Evolutionary conservation across 192 early-diverging fungal species (phyloP).

Genomic region (Backusella morwellensis): DNA sequence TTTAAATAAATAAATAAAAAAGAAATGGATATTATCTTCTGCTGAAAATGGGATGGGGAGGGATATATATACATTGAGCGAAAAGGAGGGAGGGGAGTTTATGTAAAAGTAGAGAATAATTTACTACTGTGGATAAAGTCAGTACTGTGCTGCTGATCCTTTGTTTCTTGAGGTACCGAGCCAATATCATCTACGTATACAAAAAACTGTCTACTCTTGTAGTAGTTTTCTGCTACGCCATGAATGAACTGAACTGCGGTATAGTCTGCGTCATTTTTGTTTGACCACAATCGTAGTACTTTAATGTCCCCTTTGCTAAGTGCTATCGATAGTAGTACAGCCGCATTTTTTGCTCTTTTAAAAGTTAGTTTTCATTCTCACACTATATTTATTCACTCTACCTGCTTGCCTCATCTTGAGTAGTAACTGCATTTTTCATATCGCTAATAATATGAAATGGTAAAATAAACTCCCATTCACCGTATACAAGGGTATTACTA

Average conservation of each 20-base stretch:
- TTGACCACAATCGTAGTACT: background rate
- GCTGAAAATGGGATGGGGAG: background rate
- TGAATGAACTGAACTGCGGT: background rate
- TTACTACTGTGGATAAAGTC: background rate
- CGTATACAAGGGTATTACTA: background rate
- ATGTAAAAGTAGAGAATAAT: background rate
- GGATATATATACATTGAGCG: background rate
- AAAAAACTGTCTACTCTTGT: background rate
- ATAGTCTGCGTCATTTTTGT: background rate
- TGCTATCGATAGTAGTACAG: background rate
- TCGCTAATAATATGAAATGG: background rate
- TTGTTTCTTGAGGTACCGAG: background rate
- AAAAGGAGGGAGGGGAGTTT: background rate
- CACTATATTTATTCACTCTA: background rate
- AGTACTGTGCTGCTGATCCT: background rate
- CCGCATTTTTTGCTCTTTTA: background rate
- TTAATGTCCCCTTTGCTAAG: background rate
- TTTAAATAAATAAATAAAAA: background rate
- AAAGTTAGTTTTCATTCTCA: background rate
- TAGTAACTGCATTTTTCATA: background rate
- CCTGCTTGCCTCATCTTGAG: background rate
- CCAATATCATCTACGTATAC: background rate
- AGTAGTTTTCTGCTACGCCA: background rate
- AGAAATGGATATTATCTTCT: background rate
- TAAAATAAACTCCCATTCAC: slow-evolving; percentile 9